Evolutionary conservation across 306 rosid species (phyloP).

Genomic region (Bauhinia variegata): DNA sequence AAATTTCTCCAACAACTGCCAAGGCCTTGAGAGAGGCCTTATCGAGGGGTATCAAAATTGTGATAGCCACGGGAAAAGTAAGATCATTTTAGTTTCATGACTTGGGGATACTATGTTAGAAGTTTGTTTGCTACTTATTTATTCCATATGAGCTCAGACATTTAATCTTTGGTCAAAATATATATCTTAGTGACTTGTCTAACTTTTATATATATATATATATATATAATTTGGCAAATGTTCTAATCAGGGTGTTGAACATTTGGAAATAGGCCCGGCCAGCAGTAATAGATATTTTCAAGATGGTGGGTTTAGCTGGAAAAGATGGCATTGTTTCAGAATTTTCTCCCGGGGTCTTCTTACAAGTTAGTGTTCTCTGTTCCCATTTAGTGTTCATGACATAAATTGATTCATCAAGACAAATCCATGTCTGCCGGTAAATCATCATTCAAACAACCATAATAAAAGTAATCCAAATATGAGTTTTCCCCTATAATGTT

Average conservation of each 20-base stretch:
- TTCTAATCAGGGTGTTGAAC: constrained; percentile 37
- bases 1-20: constrained; percentile 61
- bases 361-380: constrained; percentile 64
- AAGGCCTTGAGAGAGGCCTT: constrained; percentile 78
- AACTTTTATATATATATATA: constrained; percentile 7
- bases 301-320: constrained; percentile 76
- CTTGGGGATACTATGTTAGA: constrained; percentile 20
- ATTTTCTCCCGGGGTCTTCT: constrained; percentile 84
- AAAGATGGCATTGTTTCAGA: constrained; percentile 87
- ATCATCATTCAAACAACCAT: background rate
- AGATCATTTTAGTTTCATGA: constrained; percentile 32
- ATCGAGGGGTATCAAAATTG: constrained; percentile 85
- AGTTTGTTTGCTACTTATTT: background rate
- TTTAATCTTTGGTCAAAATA: constrained; percentile 8
- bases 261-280: constrained; percentile 77
- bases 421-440: constrained; percentile 22
- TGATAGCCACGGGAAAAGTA: constrained; percentile 98
- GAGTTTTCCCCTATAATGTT: background rate
- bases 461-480: background rate
- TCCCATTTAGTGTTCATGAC: constrained; percentile 15
- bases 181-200: constrained; percentile 15
- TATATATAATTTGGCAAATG: constrained; percentile 22
- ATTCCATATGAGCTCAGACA: constrained; percentile 4
- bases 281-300: constrained; percentile 71
- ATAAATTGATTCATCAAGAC: constrained; percentile 17